Percentiles rank a stretch among this genome's conserved stretches.
Evolutionary conservation across 179 eudicot species (phyloP).

Genomic region (Silene coronaria): DNA sequence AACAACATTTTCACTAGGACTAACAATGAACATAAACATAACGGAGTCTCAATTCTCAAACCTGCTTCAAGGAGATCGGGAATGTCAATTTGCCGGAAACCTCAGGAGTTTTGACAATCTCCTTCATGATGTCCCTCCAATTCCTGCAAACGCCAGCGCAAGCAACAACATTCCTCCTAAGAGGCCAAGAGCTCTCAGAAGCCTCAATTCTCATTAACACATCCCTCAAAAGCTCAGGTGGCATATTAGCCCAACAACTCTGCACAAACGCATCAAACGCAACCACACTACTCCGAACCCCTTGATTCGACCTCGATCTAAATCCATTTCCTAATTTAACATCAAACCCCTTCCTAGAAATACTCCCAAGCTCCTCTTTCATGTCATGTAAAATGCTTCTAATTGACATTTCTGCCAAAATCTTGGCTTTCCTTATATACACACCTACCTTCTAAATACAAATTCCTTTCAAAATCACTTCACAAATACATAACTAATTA

Average conservation of each 20-base stretch:
- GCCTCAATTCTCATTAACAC: constrained; percentile 71
- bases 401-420: constrained; percentile 41
- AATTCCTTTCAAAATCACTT: constrained; percentile 3
- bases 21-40: neutral
- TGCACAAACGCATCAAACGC: constrained; percentile 51
- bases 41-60: constrained; percentile 13
- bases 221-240: constrained; percentile 78
- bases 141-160: constrained; percentile 84
- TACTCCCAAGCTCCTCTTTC: constrained; percentile 70
- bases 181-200: constrained; percentile 68
- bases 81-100: constrained; percentile 63
- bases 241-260: constrained; percentile 89
- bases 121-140: constrained; percentile 87
- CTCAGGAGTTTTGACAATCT: constrained; percentile 60
- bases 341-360: constrained; percentile 65
- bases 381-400: constrained; percentile 69
- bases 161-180: constrained; percentile 56
- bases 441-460: neutral
- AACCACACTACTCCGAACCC: constrained; percentile 46
- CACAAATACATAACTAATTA: neutral
- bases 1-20: neutral
- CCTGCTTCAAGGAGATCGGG: constrained; percentile 92
- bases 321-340: constrained; percentile 47
- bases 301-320: constrained; percentile 67
- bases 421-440: neutral